Evolutionary conservation across 768 basidiomycete genomes (phyloP).

Genomic region (Lactarius evosmus): DNA sequence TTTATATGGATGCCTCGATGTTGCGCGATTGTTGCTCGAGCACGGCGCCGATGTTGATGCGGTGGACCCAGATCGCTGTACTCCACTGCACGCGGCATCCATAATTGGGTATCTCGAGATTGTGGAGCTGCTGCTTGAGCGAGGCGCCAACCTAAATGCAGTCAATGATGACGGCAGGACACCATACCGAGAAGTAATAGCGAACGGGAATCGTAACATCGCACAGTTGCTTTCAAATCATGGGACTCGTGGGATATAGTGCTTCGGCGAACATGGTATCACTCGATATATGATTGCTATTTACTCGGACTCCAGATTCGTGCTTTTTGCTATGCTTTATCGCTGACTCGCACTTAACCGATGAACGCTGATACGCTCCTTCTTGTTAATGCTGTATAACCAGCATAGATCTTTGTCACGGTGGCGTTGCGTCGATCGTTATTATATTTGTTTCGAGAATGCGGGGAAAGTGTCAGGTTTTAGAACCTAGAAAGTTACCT

Average conservation of each 20-base stretch:
- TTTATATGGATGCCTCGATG: not conserved
- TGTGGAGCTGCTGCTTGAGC: not conserved
- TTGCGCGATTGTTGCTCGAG: not conserved
- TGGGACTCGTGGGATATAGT: not conserved
- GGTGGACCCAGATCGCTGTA: not conserved
- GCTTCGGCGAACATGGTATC: not conserved
- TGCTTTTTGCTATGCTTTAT: too few species aligned
- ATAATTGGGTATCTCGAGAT: not conserved
- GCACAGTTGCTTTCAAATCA: not conserved
- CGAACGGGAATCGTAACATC: not conserved
- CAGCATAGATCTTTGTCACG: too few species aligned
- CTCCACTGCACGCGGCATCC: not conserved
- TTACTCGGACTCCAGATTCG: too few species aligned
- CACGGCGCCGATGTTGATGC: not conserved
- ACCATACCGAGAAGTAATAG: not conserved
- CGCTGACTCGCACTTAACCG: too few species aligned
- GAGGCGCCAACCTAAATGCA: not conserved
- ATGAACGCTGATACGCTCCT: too few species aligned
- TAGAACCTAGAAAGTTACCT: too few species aligned
- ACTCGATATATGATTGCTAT: not conserved
- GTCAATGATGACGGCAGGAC: not conserved
- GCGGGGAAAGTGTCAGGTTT: too few species aligned
- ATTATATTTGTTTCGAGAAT: too few species aligned
- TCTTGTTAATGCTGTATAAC: too few species aligned
- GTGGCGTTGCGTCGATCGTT: too few species aligned